phyloP scores from a whole-genome alignment of 306 rosid genomes.

The Begonia fuchsioides region DNA sequence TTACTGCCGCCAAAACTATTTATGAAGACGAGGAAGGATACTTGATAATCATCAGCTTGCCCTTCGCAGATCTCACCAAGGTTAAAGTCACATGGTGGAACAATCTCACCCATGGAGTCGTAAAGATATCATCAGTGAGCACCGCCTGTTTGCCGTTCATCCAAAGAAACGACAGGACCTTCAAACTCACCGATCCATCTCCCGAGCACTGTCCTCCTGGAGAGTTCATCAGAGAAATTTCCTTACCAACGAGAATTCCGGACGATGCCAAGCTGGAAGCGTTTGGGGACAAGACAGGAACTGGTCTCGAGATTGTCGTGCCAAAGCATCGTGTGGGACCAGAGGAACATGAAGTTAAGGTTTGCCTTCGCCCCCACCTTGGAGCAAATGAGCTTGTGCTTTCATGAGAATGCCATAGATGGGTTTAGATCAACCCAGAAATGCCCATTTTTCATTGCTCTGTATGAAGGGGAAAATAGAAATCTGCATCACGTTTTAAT shows the following conservation, averaged over 20 bases:
- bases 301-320: constrained; percentile 24
- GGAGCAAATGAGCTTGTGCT: constrained; percentile 20
- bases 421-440: too few relatives aligned
- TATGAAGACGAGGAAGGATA: constrained; percentile 6
- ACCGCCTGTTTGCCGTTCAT: constrained; percentile 20
- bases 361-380: constrained; percentile 22
- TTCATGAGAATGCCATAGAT: not conserved
- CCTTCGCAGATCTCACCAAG: too few relatives aligned
- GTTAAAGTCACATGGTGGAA: constrained; percentile 17
- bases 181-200: constrained; percentile 25
- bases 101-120: constrained; percentile 20
- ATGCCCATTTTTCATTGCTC: too few relatives aligned
- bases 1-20: constrained; percentile 18
- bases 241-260: constrained; percentile 23
- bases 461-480: too few relatives aligned
- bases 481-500: too few relatives aligned
- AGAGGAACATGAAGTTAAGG: not conserved
- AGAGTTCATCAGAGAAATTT: constrained; percentile 26
- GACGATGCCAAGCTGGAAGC: constrained; percentile 30
- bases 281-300: constrained; percentile 18
- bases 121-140: constrained; percentile 22
- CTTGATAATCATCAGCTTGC: too few relatives aligned
- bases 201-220: constrained; percentile 33
- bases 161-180: constrained; percentile 21
- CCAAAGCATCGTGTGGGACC: too few relatives aligned